phyloP scores from a whole-genome alignment of 2,329 filamentous ascomycete genomes.

The Cucurbitaria berberidis region DNA sequence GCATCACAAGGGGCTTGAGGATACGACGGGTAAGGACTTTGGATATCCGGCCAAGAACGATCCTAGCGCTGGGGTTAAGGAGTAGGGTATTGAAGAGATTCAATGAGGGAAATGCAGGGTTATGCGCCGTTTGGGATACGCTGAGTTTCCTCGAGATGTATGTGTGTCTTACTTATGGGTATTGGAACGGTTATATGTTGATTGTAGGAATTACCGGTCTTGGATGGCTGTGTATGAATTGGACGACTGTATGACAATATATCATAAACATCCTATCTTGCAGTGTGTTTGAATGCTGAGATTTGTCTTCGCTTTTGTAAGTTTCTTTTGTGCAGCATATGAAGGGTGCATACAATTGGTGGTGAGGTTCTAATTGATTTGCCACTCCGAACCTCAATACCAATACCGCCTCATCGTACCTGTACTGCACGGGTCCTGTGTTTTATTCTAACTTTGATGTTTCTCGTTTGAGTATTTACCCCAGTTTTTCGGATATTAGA shows the following conservation, averaged over 20 bases:
- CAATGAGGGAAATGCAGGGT: neutral
- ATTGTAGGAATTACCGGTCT: slow-evolving; percentile 15
- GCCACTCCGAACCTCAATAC: neutral
- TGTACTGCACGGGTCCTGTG: neutral
- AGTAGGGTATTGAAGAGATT: slow-evolving; percentile 12
- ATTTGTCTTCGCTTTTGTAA: too few relatives aligned
- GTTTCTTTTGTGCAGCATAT: too few relatives aligned
- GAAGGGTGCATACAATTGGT: too few relatives aligned
- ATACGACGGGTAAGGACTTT: slow-evolving; percentile 53
- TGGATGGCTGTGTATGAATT: slow-evolving; percentile 11
- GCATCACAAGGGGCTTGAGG: slow-evolving; percentile 48
- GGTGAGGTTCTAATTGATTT: too few relatives aligned
- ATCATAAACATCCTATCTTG: neutral
- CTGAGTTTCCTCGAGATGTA: neutral
- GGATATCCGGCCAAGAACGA: slow-evolving; percentile 52
- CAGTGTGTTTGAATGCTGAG: too few relatives aligned
- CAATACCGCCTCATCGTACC: neutral
- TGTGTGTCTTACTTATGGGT: slow-evolving; percentile 8
- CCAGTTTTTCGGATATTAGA: neutral
- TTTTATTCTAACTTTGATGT: neutral
- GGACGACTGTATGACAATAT: slow-evolving; percentile 5
- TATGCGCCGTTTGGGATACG: slow-evolving; percentile 1
- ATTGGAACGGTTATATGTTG: slow-evolving; percentile 18
- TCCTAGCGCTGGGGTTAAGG: slow-evolving; percentile 37
- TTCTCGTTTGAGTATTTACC: neutral